Conservation (phyloP, 2,329 filamentous ascomycete species). For the Coniochaeta prunicola region DNA sequence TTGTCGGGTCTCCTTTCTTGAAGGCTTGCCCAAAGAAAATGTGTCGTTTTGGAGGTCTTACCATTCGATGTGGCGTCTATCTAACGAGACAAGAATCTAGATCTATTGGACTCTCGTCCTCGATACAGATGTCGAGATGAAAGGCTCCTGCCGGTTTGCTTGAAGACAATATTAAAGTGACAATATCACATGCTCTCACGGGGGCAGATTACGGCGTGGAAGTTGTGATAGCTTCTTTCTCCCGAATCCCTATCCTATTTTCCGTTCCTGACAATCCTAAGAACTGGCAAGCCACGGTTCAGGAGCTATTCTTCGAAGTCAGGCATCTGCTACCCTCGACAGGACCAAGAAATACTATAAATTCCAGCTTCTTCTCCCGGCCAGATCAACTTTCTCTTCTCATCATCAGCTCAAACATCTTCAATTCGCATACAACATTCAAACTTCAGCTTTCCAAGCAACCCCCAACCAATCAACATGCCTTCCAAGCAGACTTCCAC, state of each 20-base stretch:
- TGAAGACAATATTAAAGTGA: conserved; percentile 4
- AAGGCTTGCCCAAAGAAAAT: not conserved
- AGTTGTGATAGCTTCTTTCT: not conserved
- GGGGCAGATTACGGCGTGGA: not conserved
- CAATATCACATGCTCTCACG: not conserved
- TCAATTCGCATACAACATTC: conserved; percentile 8
- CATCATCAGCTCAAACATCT: conserved; percentile 14
- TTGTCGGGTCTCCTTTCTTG: not conserved
- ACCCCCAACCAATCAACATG: conserved; percentile 19
- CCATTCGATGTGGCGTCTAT: not conserved
- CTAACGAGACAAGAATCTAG: not conserved
- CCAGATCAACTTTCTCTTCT: conserved; percentile 6
- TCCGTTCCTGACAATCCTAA: not conserved
- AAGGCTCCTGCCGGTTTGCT: not conserved
- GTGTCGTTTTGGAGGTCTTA: not conserved
- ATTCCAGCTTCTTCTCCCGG: conserved; percentile 3
- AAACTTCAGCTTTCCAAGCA: conserved; percentile 6
- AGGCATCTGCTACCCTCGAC: not conserved
- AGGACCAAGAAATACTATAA: conserved; percentile 14
- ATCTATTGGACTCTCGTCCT: not conserved
- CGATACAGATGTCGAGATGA: not conserved
- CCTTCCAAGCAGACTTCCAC: conserved; percentile 21
- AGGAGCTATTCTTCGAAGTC: not conserved
- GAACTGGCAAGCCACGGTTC: not conserved
- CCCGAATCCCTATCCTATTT: not conserved